Evolutionary conservation across 306 rosid species (phyloP).

Genomic region (Vachellia collinsii): DNA sequence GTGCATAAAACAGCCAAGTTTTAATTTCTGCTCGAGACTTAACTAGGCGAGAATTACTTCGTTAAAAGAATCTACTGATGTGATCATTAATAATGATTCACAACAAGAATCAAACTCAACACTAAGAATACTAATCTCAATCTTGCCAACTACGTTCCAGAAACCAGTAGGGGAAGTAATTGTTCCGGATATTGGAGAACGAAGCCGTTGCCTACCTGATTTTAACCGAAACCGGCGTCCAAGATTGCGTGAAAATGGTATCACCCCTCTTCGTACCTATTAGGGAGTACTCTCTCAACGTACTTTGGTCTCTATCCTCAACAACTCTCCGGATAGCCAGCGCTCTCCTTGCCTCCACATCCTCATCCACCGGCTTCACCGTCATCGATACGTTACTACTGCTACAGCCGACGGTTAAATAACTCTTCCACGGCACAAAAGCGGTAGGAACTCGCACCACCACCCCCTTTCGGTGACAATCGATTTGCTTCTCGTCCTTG

Average conservation of each 20-base stretch:
- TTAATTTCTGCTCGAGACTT: not conserved
- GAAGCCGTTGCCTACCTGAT: conserved; percentile 52
- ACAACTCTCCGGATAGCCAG: conserved; percentile 64
- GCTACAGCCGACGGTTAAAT: conserved; percentile 8
- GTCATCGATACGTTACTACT: conserved; percentile 5
- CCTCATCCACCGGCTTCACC: conserved; percentile 49
- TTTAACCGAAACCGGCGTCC: conserved; percentile 61
- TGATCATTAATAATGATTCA: not conserved
- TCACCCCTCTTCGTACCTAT: conserved; percentile 62
- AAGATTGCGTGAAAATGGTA: conserved; percentile 77
- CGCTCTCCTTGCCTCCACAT: conserved; percentile 63
- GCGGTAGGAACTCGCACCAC: conserved; percentile 59
- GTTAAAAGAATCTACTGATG: not conserved
- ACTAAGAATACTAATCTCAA: not conserved
- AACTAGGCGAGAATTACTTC: not conserved
- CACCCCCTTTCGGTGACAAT: conserved; percentile 43
- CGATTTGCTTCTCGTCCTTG: conserved; percentile 44
- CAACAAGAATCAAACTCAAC: not conserved
- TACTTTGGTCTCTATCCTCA: conserved; percentile 51
- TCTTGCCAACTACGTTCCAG: not conserved
- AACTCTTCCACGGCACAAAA: conserved; percentile 60
- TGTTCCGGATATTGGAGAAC: not conserved
- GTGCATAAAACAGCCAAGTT: not conserved
- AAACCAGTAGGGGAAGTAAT: not conserved
- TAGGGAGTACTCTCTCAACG: conserved; percentile 56